Percentiles rank a stretch among this genome's conserved stretches.
phyloP scores from a whole-genome alignment of 257 asterid genomes.

The Anisodus acutangulus region DNA sequence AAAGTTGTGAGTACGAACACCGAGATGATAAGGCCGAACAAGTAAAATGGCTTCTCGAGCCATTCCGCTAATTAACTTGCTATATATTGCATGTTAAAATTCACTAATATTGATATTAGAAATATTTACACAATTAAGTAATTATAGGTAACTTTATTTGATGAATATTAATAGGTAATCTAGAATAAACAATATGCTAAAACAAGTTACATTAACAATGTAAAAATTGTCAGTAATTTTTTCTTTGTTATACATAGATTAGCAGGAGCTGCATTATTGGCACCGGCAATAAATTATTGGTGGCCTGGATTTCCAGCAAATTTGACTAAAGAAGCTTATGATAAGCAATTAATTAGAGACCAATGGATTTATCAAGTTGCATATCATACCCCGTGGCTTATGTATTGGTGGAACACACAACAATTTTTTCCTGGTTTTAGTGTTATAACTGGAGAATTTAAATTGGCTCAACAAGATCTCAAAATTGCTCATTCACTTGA shows the following conservation, averaged over 20 bases:
- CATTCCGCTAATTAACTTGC: too few species aligned
- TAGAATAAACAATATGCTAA: too few species aligned
- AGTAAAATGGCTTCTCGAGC: too few species aligned
- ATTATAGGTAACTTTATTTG: too few species aligned
- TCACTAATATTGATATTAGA: too few species aligned
- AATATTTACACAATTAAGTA: too few species aligned
- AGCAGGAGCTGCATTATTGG: conserved; percentile 65
- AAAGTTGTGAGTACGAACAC: too few species aligned
- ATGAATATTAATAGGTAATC: too few species aligned
- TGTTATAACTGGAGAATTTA: conserved; percentile 56
- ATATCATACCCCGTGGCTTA: conserved; percentile 65
- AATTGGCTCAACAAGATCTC: conserved; percentile 54
- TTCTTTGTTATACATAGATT: conserved; percentile 41
- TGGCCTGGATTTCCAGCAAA: conserved; percentile 73
- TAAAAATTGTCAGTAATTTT: neutral
- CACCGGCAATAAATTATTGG: conserved; percentile 77
- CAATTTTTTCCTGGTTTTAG: conserved; percentile 65
- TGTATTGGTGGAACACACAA: conserved; percentile 84
- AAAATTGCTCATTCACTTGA: conserved; percentile 41
- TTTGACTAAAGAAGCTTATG: conserved; percentile 55
- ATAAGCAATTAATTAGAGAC: conserved; percentile 52
- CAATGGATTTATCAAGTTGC: conserved; percentile 79
- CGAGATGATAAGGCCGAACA: too few species aligned
- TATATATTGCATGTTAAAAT: too few species aligned
- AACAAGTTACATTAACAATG: neutral